phyloP scores from a whole-genome alignment of 345 rosid species.

The Gossypium bickii region DNA sequence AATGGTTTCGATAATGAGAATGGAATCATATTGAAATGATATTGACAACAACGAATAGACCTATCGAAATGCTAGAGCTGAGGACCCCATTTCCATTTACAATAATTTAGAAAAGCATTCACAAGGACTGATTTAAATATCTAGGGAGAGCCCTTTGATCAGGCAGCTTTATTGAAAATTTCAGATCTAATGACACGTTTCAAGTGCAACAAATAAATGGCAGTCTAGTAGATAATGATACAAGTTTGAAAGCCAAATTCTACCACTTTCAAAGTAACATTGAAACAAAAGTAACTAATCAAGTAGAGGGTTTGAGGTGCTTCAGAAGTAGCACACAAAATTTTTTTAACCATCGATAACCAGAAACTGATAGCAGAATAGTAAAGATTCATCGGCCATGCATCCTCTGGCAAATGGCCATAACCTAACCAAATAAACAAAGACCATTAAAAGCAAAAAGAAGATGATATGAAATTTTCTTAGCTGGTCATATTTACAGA shows the following conservation, averaged over 20 bases:
- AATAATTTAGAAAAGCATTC: conserved; percentile 14
- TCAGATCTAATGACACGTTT: not conserved
- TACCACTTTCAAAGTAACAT: not conserved
- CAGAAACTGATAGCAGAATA: too few species aligned
- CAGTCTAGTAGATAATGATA: too few species aligned
- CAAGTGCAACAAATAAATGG: not conserved
- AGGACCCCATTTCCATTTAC: conserved; percentile 26
- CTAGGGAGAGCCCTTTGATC: conserved; percentile 19
- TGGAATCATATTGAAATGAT: conserved; percentile 30
- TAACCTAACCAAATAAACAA: not conserved
- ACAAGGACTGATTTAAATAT: conserved; percentile 29
- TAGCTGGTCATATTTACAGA: too few species aligned
- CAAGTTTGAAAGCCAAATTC: too few species aligned
- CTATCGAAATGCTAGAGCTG: conserved; percentile 19
- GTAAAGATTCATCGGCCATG: not conserved
- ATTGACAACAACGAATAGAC: not conserved
- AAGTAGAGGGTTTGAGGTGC: not conserved
- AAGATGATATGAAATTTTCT: too few species aligned
- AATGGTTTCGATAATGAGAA: too few species aligned
- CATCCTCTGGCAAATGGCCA: not conserved
- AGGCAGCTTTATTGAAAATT: not conserved
- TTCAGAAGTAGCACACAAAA: not conserved
- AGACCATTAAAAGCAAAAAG: not conserved
- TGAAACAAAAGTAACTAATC: not conserved
- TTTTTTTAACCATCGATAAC: not conserved